Percentiles rank a stretch among this genome's conserved stretches.
phyloP scores from a whole-genome alignment of 2,329 filamentous ascomycete genomes.

The Diaporthe destruens region DNA sequence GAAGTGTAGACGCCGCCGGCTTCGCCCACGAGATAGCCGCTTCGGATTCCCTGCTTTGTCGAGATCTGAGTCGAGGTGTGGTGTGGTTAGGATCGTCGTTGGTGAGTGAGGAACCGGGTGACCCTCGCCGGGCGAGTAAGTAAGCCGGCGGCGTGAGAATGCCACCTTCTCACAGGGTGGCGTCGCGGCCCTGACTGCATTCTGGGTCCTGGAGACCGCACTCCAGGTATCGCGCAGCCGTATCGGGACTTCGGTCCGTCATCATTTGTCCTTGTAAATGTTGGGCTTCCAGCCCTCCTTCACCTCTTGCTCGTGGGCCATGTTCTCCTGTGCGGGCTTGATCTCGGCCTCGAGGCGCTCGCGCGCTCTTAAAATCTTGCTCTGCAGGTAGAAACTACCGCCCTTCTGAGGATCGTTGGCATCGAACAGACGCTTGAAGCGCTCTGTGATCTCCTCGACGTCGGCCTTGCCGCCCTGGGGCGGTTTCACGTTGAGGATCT shows the following conservation, averaged over 20 bases:
- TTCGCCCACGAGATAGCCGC: background rate
- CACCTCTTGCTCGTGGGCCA: slow-evolving; percentile 80
- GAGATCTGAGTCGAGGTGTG: background rate
- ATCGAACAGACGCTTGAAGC: slow-evolving; percentile 97
- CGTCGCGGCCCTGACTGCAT: background rate
- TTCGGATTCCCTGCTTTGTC: background rate
- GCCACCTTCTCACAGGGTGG: background rate
- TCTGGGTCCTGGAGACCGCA: background rate
- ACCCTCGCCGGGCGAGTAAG: background rate
- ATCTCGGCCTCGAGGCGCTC: slow-evolving; percentile 93
- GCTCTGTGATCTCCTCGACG: slow-evolving; percentile 81
- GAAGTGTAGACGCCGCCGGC: background rate
- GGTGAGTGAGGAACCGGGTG: background rate
- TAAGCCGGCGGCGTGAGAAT: too few species aligned
- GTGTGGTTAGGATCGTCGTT: background rate
- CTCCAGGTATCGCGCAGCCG: background rate
- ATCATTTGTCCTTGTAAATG: slow-evolving; percentile 86
- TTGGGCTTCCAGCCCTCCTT: slow-evolving; percentile 94
- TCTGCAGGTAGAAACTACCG: slow-evolving; percentile 97
- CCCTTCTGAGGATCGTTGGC: slow-evolving; percentile 94
- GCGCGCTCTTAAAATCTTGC: slow-evolving; percentile 91
- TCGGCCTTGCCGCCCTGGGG: slow-evolving; percentile 83
- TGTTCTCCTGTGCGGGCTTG: slow-evolving; percentile 76
- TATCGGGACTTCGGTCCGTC: background rate
- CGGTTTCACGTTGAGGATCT: slow-evolving; percentile 95